phyloP scores from a whole-genome alignment of 2,329 filamentous ascomycete species.

The Fusarium camptoceras region DNA sequence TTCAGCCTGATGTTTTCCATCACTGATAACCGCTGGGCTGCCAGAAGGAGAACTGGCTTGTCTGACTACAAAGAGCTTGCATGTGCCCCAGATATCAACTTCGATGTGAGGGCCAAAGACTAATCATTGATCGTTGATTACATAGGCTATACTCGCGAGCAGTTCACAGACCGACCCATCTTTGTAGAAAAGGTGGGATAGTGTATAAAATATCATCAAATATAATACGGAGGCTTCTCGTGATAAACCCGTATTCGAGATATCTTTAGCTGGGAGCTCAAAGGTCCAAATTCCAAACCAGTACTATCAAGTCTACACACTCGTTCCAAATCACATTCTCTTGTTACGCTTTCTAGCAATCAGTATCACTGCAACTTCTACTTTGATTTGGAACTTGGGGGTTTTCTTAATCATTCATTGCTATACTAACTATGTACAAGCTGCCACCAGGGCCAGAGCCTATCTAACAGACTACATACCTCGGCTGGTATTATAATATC shows the following conservation, averaged over 20 bases:
- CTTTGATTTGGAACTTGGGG: neutral
- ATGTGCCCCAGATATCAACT: neutral
- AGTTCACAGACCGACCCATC: neutral
- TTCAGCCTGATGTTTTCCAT: conserved; percentile 18
- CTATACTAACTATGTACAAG: neutral
- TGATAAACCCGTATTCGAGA: neutral
- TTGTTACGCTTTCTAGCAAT: neutral
- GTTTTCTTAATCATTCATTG: neutral
- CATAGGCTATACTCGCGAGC: neutral
- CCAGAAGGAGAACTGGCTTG: conserved; percentile 45
- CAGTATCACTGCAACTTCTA: neutral
- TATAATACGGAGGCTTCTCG: neutral
- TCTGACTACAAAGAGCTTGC: conserved; percentile 36
- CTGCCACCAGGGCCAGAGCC: conserved; percentile 18
- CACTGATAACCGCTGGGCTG: conserved; percentile 45
- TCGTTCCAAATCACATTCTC: neutral
- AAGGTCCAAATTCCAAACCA: neutral
- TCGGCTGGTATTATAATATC: conserved; percentile 7
- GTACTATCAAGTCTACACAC: neutral
- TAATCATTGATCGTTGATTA: conserved; percentile 26
- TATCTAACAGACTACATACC: neutral
- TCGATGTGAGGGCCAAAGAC: conserved; percentile 10
- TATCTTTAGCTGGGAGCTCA: neutral
- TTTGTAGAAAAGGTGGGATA: neutral
- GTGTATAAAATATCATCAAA: neutral